phyloP scores from a whole-genome alignment of 495 filamentous ascomycete genomes.

The Aspergillus diversus region DNA sequence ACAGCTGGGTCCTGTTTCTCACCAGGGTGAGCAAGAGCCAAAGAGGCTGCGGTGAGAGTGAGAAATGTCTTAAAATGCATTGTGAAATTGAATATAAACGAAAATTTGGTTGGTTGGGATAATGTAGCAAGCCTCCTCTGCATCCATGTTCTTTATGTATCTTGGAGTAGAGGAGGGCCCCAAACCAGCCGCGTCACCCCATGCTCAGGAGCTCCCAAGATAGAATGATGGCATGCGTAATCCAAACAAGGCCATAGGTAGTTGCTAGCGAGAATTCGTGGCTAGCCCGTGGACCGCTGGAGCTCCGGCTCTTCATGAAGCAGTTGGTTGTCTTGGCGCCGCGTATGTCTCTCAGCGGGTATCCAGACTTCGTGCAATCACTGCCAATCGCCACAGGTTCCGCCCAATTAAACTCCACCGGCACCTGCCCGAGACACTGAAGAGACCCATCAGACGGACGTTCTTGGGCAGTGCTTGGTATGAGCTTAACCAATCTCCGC shows the following conservation, averaged over 20 bases:
- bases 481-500: conserved; percentile 11
- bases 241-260: conserved; percentile 6
- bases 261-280: neutral
- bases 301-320: neutral
- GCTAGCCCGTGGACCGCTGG: neutral
- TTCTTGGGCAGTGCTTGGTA: conserved; percentile 9
- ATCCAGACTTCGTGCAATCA: neutral
- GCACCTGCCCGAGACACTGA: neutral
- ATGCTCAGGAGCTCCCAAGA: neutral
- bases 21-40: conserved; percentile 39
- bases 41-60: conserved; percentile 31
- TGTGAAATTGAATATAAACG: neutral
- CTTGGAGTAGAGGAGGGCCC: neutral
- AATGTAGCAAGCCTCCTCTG: neutral
- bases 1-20: conserved; percentile 41
- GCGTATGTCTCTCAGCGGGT: conserved; percentile 16
- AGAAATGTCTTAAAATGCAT: conserved; percentile 35
- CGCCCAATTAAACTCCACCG: neutral
- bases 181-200: conserved; percentile 20
- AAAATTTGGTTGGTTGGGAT: neutral
- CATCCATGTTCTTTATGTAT: conserved; percentile 3
- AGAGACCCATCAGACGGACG: neutral
- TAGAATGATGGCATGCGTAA: conserved; percentile 5
- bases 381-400: too few species aligned
- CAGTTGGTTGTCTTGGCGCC: conserved; percentile 25